Evolutionary conservation across 2,329 filamentous ascomycete species (phyloP), one percentile per base, ranked within the genome.

Genomic region (Rutstroemia sp.): DNA sequence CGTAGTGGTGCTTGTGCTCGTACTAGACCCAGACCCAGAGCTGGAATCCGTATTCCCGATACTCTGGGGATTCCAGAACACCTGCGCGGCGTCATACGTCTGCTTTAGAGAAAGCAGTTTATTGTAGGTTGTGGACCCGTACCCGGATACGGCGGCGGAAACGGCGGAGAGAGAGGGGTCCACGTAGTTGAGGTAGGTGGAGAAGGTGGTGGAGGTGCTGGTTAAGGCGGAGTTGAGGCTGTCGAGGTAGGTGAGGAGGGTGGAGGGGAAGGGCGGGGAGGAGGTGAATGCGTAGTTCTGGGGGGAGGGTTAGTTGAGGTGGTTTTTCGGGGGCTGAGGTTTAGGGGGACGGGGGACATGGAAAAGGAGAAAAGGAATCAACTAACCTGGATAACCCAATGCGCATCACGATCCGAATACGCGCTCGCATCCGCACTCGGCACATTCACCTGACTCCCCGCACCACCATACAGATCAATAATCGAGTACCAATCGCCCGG

Each of bases 41-140:
- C 19, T 19, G n/a, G 48, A 23, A 39, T 49, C 47, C n/a, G 47
- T 48, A 16, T 25, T 48, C 2, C 46, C 25, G 57, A 57, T 34
- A 58, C 54, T 30, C 40, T 47, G 53, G n/a, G 59, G 59, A 36
- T 60, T 60, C 59, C 59, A 60, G 19, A 60, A 60, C 6, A 59
- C 19, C 27, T 48, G 16, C 3, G 34, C 47, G 5, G 59, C 57
- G 34, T 60, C 59, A 4, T 51, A 16, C 2, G 36, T 19, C 1
- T 17, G 8, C 34, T 61, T 61, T 10, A 61, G 50, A 10, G 40
- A 10, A 4, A 56, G 19, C 12, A 61, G 38, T 21, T 48, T 51
- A 16, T 55, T 38, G 17, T 59, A 60, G 21, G 63, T 55, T 3
- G 17, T 17, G 19, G 27, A 16, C 6, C 58, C 59, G 23, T 59